phyloP scores from a whole-genome alignment of 495 filamentous ascomycete genomes.

The Umbilicaria muhlenbergii region DNA sequence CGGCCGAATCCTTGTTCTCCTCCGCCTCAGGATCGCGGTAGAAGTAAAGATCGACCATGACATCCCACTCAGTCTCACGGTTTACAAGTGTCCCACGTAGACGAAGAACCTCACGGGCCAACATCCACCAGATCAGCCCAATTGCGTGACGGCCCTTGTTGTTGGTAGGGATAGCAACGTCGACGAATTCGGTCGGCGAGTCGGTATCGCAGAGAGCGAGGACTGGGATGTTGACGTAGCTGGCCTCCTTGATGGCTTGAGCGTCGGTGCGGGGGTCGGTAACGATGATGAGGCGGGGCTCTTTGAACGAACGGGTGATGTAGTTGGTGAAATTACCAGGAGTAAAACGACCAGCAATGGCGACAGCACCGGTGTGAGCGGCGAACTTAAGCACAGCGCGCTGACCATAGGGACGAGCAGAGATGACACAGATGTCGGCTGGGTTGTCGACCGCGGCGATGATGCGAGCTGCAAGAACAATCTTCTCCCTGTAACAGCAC shows the following conservation, averaged over 20 bases:
- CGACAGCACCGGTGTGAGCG: slow-evolving; percentile 87
- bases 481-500: slow-evolving; percentile 72
- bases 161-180: slow-evolving; percentile 99
- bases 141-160: slow-evolving; percentile 99
- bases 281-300: slow-evolving; percentile 97
- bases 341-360: slow-evolving; percentile 98
- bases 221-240: slow-evolving; percentile 99
- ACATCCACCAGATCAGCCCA: slow-evolving; percentile 97
- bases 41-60: slow-evolving; percentile 99
- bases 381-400: slow-evolving; percentile 99
- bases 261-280: slow-evolving; percentile 98
- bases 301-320: slow-evolving; percentile 99
- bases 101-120: slow-evolving; percentile 97
- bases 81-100: slow-evolving; percentile 88
- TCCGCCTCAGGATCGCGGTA: slow-evolving; percentile 99
- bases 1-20: slow-evolving; percentile 77
- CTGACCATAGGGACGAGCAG: slow-evolving; percentile 97
- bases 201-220: slow-evolving; percentile 98
- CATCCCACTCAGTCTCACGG: slow-evolving; percentile 93
- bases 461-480: slow-evolving; percentile 93
- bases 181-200: slow-evolving; percentile 98
- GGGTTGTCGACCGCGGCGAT: slow-evolving; percentile 99
- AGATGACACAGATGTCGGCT: slow-evolving; percentile 96
- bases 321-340: slow-evolving; percentile 99
- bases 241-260: slow-evolving; percentile 99